Evolutionary conservation across 495 filamentous ascomycete species (phyloP).

Genomic region (Trichoderma reesei): DNA sequence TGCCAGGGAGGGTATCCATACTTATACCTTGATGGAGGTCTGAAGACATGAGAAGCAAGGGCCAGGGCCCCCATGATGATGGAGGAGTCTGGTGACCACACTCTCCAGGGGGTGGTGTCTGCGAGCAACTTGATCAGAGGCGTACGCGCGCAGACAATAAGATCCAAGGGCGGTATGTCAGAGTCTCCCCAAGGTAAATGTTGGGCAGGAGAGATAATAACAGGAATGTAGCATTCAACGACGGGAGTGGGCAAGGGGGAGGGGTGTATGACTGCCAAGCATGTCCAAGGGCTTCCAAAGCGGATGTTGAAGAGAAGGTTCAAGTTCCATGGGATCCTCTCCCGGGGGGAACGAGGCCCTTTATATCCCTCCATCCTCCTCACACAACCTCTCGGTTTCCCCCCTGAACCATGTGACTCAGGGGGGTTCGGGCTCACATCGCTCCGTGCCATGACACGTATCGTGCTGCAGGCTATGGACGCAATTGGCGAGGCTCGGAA

Average conservation of each 20-base stretch:
- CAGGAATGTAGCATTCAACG: background rate
- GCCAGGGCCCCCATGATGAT: background rate
- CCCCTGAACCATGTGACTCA: background rate
- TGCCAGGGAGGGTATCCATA: background rate
- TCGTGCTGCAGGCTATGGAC: background rate
- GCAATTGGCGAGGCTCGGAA: background rate
- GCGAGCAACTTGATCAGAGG: background rate
- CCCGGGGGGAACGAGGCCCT: background rate
- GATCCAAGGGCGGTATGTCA: background rate
- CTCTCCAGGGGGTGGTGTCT: background rate
- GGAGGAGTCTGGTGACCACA: background rate
- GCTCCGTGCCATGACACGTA: background rate
- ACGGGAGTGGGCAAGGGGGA: background rate
- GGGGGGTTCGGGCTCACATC: no score
- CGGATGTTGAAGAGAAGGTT: background rate
- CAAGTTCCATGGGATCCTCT: background rate
- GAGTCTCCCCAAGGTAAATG: background rate
- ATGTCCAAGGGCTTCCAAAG: background rate
- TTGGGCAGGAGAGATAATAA: background rate
- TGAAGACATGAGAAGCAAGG: background rate
- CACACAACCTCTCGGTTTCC: background rate
- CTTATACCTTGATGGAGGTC: background rate
- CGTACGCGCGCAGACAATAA: background rate
- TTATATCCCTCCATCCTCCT: conserved; percentile 2
- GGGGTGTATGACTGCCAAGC: background rate